phyloP scores from a whole-genome alignment of 768 basidiomycete genomes.

The Suillus bovinus region DNA sequence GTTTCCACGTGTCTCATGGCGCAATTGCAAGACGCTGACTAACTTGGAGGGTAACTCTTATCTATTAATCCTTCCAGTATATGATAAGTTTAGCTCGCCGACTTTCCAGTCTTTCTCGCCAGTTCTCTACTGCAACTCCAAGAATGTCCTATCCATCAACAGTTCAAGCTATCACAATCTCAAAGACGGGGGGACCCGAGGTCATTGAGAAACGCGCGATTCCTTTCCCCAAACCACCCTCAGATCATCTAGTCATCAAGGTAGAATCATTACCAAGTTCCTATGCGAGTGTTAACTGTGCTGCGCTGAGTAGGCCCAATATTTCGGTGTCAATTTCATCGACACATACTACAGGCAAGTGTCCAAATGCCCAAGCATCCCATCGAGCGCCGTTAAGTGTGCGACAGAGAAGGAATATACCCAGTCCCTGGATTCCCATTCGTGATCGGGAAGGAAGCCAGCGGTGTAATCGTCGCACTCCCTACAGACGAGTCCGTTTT shows the following conservation, averaged over 20 bases:
- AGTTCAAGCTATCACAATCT: conserved; percentile 71
- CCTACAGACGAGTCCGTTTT: conserved; percentile 67
- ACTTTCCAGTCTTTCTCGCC: conserved; percentile 28
- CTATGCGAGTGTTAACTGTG: neutral
- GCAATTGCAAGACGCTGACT: conserved; percentile 9
- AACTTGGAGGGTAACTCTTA: conserved; percentile 4
- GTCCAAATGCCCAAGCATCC: conserved; percentile 15
- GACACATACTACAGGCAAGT: conserved; percentile 77
- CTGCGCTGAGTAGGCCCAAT: conserved; percentile 53
- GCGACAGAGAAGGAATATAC: conserved; percentile 66
- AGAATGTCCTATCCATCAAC: conserved; percentile 58
- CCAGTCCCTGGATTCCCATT: conserved; percentile 57
- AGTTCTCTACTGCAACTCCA: conserved; percentile 28
- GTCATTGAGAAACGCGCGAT: conserved; percentile 67
- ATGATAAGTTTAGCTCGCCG: conserved; percentile 19
- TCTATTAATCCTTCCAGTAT: neutral
- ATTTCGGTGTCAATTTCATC: conserved; percentile 84
- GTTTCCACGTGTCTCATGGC: no score
- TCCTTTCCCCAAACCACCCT: conserved; percentile 65
- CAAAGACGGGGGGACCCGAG: conserved; percentile 73
- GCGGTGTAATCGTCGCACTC: conserved; percentile 74
- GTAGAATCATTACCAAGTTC: conserved; percentile 14
- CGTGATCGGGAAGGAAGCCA: conserved; percentile 74
- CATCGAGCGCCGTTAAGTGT: neutral
- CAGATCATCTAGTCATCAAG: conserved; percentile 56